These are phyloP conservation scores for Phellopilus nigrolimitatus DNA, from an alignment of 1,284 basidiomycete species.

Conservation along the genomic window DNA sequence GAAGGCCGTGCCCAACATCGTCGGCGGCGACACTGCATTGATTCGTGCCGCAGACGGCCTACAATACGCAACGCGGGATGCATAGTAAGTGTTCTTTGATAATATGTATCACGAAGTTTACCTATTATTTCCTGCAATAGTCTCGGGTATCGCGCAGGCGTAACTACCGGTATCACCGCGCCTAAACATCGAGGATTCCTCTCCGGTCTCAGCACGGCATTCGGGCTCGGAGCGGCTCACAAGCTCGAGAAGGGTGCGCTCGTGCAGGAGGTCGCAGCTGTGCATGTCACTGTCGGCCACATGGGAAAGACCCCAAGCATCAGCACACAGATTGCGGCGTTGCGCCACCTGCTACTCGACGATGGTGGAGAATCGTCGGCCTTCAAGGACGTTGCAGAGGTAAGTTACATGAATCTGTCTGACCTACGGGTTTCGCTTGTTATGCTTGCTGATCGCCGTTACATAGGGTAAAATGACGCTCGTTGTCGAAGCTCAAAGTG, in stretches of 20 bases:
- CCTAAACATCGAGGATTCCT: slow-evolving; percentile 38
- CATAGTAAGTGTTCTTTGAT: slow-evolving; percentile 1
- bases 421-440: too few relatives aligned
- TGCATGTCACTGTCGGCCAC: slow-evolving; percentile 38
- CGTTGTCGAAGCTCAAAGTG: slow-evolving; percentile 44
- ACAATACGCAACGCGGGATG: slow-evolving; percentile 41
- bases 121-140: neutral
- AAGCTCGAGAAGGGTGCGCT: slow-evolving; percentile 38
- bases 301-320: slow-evolving; percentile 29
- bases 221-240: slow-evolving; percentile 38
- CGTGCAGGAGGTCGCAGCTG: slow-evolving; percentile 36
- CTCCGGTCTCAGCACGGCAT: slow-evolving; percentile 45
- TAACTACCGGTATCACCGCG: slow-evolving; percentile 31
- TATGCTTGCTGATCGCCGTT: neutral
- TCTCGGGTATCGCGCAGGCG: slow-evolving; percentile 21
- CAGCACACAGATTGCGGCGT: slow-evolving; percentile 39
- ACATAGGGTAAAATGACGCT: slow-evolving; percentile 40
- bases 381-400: slow-evolving; percentile 29
- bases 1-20: slow-evolving; percentile 26
- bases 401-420: too few relatives aligned
- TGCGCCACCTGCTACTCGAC: slow-evolving; percentile 37
- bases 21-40: slow-evolving; percentile 36
- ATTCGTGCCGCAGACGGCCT: slow-evolving; percentile 49
- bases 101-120: neutral
- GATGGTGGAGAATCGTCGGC: slow-evolving; percentile 23